Percentiles rank a stretch among this genome's conserved stretches.
Conservation (phyloP, 768 basidiomycete genomes). For the Auricularia sp. region DNA sequence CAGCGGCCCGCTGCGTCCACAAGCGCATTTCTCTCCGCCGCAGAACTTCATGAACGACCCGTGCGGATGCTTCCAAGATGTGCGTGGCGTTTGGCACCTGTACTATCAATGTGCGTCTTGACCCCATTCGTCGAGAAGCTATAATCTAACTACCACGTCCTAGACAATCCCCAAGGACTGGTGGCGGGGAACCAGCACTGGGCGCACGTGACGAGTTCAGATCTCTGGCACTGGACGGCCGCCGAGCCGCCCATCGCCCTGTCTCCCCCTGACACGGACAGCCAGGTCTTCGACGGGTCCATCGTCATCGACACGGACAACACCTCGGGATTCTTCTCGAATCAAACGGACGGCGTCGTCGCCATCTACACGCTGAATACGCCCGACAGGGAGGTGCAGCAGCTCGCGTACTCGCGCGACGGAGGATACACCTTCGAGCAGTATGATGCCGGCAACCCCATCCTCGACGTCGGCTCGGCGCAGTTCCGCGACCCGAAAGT, state of each 20-base stretch:
- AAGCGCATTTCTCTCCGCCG: slow-evolving; percentile 19
- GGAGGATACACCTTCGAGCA: slow-evolving; percentile 15
- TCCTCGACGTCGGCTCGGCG: slow-evolving; percentile 12
- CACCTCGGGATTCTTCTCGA: slow-evolving; percentile 19
- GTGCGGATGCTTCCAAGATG: slow-evolving; percentile 14
- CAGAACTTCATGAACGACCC: slow-evolving; percentile 20
- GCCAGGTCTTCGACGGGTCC: slow-evolving; percentile 16
- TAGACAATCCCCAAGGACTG: slow-evolving; percentile 11
- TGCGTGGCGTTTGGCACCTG: slow-evolving; percentile 17
- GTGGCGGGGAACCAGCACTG: slow-evolving; percentile 20
- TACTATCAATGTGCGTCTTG: slow-evolving; percentile 18
- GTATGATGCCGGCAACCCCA: slow-evolving; percentile 15
- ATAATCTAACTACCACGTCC: neutral
- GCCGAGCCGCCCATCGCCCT: slow-evolving; percentile 19
- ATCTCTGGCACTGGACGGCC: slow-evolving; percentile 17
- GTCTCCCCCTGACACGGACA: slow-evolving; percentile 12
- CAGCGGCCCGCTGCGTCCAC: slow-evolving; percentile 14
- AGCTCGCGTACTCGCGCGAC: slow-evolving; percentile 17
- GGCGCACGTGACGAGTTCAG: slow-evolving; percentile 20
- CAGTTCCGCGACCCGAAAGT: slow-evolving; percentile 21
- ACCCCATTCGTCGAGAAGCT: neutral
- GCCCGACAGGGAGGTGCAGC: slow-evolving; percentile 13
- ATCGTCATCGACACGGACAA: slow-evolving; percentile 18
- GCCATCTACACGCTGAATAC: slow-evolving; percentile 20
- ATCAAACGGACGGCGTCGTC: slow-evolving; percentile 13